Evolutionary conservation across 495 filamentous ascomycete genomes (phyloP), one percentile per base, ranked within the genome.

Genomic region (Mytilinidion resinicola): DNA sequence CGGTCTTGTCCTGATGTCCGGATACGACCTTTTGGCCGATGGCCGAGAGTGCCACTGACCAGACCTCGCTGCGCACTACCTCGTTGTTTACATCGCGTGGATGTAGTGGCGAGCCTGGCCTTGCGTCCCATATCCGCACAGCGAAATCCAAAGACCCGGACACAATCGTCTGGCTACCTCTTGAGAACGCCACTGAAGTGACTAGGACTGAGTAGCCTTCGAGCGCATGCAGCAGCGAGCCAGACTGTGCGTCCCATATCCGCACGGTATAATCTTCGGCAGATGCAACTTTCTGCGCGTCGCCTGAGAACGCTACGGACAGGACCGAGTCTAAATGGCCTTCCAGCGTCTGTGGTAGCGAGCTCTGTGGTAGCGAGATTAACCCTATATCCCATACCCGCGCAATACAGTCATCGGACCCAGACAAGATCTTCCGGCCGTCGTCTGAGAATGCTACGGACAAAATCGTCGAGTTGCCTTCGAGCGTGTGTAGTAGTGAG

Each of bases 301-400:
- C 39, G 9, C 39, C 39, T 8, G 39, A 42, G 39, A 42, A 42
- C 3, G 39, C 39, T 2, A 42, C 39, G 2, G 39, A 17, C 2
- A 2, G 56, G 44, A 57, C 54, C 44, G 1, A 3, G 54, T 25
- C 7, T 20, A 4, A 14, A 51, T 57, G 54, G 54, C 54, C 44
- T 41, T 57, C 44, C 5, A 57, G 54, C 54, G 44, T 51, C 30
- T 38, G 25, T 10, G 15, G 20, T 15, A 35, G 35, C 25, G 7
- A 14, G 49, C 19, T 38, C 20, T 3, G 2, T 2, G 6, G 25
- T 2, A 42, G 39, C 39, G 39, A 48, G 10, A 3, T 36, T n/a
- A 34, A 35, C 52, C 21, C 39, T 38, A 36, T 14, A 20, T 48
- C 44, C 44, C 44, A 48, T 48, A 48, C 4, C n/a, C 44, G 44